A percentile compares a stretch with the other conserved stretches of the same genome.
These are phyloP conservation scores for Podila epicladia DNA, from an alignment of 192 early-diverging fungal genomes.

Conservation along the genomic window DNA sequence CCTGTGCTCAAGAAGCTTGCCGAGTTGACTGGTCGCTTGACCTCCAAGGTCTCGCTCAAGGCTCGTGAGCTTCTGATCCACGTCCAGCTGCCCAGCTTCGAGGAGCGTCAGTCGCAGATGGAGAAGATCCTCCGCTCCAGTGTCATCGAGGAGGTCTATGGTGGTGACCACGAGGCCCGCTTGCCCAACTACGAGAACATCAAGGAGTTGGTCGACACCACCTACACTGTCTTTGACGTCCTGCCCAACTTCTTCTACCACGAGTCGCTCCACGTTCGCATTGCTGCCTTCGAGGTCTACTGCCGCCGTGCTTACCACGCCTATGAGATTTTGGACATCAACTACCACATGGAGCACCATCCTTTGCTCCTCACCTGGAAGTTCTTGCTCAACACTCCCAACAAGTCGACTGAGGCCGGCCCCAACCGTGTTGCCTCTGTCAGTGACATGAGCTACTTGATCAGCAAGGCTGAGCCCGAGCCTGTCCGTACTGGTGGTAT, in stretches of 20 bases:
- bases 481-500: constrained; percentile 89
- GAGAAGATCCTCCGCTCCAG: constrained; percentile 82
- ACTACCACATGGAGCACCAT: constrained; percentile 69
- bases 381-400: constrained; percentile 73
- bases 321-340: constrained; percentile 91
- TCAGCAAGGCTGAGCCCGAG: constrained; percentile 76
- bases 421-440: constrained; percentile 80
- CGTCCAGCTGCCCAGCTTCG: constrained; percentile 90
- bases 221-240: constrained; percentile 96
- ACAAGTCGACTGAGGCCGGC: constrained; percentile 50
- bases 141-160: constrained; percentile 81
- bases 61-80: constrained; percentile 95
- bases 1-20: constrained; percentile 84
- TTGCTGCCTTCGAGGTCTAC: constrained; percentile 96
- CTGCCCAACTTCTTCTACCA: constrained; percentile 95
- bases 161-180: constrained; percentile 73
- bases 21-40: constrained; percentile 75
- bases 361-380: constrained; percentile 83
- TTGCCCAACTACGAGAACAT: constrained; percentile 81
- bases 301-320: constrained; percentile 97
- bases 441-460: constrained; percentile 83
- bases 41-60: constrained; percentile 92
- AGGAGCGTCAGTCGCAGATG: constrained; percentile 88
- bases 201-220: constrained; percentile 89
- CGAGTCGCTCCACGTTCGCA: constrained; percentile 73